Evolutionary conservation across 1,139 yeast species (phyloP).

Genomic region (Zygosaccharomyces sapae): DNA sequence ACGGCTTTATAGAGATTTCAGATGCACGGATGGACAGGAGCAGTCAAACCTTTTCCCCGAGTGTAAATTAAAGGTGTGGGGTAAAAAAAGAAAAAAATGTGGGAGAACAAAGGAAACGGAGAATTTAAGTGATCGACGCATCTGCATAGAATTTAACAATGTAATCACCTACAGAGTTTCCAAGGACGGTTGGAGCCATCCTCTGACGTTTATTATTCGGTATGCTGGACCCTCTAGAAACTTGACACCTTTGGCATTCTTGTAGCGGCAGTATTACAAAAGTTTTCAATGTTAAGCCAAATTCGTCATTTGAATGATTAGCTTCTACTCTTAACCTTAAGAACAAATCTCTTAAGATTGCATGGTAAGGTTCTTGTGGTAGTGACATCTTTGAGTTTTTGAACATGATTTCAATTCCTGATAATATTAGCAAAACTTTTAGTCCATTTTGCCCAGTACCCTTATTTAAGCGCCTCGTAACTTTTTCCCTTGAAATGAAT

Average conservation of each 20-base stretch:
- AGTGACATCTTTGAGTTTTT: conserved; percentile 25
- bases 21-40: not conserved
- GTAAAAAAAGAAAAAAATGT: not conserved
- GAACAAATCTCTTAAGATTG: conserved; percentile 21
- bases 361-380: conserved; percentile 19
- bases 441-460: conserved; percentile 2
- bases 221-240: not conserved
- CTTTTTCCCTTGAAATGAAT: conserved; percentile 15
- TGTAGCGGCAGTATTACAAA: conserved; percentile 17
- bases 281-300: conserved; percentile 14
- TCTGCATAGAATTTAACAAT: conserved; percentile 29
- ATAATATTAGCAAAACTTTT: conserved; percentile 18
- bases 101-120: not conserved
- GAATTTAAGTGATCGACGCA: conserved; percentile 1
- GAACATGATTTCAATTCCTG: conserved; percentile 32
- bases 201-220: not conserved
- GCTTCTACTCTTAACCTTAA: conserved; percentile 24
- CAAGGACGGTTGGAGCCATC: conserved; percentile 10
- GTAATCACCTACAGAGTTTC: conserved; percentile 28
- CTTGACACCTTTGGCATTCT: conserved; percentile 11
- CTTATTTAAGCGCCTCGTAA: conserved; percentile 11
- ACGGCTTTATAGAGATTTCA: not conserved
- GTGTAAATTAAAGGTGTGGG: not conserved
- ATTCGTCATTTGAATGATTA: conserved; percentile 12
- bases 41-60: not conserved